Percentiles rank a stretch among this genome's conserved stretches.
Conservation (phyloP, 352 stramenopile species). For the Globisporangium lucens region DNA sequence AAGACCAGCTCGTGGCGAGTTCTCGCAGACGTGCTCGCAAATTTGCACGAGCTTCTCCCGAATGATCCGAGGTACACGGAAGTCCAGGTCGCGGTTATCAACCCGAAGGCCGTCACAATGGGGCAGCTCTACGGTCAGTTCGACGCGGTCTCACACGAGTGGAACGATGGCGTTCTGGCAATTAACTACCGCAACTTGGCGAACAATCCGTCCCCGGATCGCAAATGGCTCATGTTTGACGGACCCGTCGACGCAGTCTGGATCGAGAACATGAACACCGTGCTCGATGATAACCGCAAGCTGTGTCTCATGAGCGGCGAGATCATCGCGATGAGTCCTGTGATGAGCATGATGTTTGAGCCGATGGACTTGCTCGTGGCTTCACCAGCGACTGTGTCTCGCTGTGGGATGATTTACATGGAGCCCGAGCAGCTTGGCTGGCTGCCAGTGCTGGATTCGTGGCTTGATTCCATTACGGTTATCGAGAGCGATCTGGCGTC, state of each 20-base stretch:
- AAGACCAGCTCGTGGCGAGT: constrained; percentile 92
- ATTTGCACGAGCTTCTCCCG: constrained; percentile 66
- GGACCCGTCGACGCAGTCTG: constrained; percentile 91
- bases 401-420: constrained; percentile 95
- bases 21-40: constrained; percentile 85
- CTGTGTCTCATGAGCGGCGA: constrained; percentile 92
- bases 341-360: constrained; percentile 97
- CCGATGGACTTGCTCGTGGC: constrained; percentile 93
- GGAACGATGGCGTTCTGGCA: constrained; percentile 92
- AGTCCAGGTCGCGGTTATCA: constrained; percentile 84
- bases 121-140: constrained; percentile 94
- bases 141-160: constrained; percentile 93
- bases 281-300: constrained; percentile 94
- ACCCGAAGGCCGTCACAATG: constrained; percentile 93
- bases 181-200: constrained; percentile 89
- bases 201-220: constrained; percentile 68
- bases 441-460: constrained; percentile 87
- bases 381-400: constrained; percentile 90
- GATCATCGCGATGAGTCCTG: constrained; percentile 93
- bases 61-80: constrained; percentile 73
- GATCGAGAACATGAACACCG: constrained; percentile 97
- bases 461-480: constrained; percentile 74
- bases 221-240: constrained; percentile 94
- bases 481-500: constrained; percentile 21
- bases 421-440: constrained; percentile 91